Evolutionary conservation across 169 alveolate species (phyloP).

Genomic region (Theileria orientalis): DNA sequence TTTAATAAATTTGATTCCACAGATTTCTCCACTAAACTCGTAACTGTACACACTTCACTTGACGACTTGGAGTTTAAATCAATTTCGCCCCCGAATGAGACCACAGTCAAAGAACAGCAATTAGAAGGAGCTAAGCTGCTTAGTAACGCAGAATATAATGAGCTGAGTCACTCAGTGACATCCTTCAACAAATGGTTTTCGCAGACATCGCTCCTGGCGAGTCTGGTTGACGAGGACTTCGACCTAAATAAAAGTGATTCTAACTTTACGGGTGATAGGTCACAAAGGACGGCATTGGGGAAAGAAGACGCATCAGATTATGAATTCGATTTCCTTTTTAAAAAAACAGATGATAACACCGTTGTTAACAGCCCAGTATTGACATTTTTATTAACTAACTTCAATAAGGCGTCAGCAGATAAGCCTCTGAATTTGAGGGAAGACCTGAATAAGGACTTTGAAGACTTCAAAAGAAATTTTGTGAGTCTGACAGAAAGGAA

Average conservation of each 20-base stretch:
- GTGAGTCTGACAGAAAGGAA: slow-evolving; percentile 25
- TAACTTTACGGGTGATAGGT: background rate
- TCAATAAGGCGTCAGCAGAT: background rate
- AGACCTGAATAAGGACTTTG: background rate
- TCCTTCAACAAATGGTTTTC: slow-evolving; percentile 16
- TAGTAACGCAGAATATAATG: background rate
- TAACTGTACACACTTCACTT: slow-evolving; percentile 10
- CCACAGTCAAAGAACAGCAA: background rate
- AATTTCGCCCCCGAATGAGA: background rate
- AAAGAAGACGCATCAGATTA: background rate
- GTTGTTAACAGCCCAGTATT: background rate
- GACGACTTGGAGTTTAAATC: background rate
- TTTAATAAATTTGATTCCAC: slow-evolving; percentile 10
- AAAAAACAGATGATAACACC: background rate
- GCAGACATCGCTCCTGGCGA: slow-evolving; percentile 2
- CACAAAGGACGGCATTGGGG: too few species aligned
- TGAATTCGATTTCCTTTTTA: background rate
- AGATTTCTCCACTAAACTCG: slow-evolving; percentile 26
- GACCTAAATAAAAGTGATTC: background rate
- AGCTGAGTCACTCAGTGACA: background rate
- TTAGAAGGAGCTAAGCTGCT: background rate
- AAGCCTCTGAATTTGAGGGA: background rate
- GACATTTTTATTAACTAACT: too few species aligned
- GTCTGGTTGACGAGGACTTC: background rate
- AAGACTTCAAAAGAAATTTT: slow-evolving; percentile 21